These are phyloP conservation scores for Leccinum subtestaceum DNA, from an alignment of 768 basidiomycete genomes.

Conservation along the genomic window DNA sequence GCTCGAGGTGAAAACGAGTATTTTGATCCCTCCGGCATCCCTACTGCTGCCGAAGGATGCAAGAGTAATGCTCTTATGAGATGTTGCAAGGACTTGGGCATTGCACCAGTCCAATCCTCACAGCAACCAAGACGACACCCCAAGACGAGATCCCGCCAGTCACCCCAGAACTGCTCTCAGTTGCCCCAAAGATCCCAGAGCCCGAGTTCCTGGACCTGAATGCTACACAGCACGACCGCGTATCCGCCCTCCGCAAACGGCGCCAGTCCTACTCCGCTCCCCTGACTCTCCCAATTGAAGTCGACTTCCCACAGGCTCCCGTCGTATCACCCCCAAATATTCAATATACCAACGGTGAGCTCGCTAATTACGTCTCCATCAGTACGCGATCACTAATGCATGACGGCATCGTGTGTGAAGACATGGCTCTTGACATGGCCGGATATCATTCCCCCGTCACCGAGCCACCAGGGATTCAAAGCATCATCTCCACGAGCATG, in stretches of 20 bases:
- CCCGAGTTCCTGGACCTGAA: conserved; percentile 88
- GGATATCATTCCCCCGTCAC: conserved; percentile 60
- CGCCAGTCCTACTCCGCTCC: conserved; percentile 27
- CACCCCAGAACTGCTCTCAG: conserved; percentile 8
- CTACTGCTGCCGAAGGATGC: conserved; percentile 92
- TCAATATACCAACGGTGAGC: conserved; percentile 57
- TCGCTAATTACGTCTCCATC: conserved; percentile 10
- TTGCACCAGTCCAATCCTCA: conserved; percentile 93
- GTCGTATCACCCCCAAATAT: conserved; percentile 54
- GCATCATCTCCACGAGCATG: neutral
- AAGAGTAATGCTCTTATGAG: conserved; percentile 98
- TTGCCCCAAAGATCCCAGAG: conserved; percentile 38
- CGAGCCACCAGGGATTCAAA: conserved; percentile 10
- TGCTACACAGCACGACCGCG: conserved; percentile 33
- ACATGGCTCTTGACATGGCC: conserved; percentile 76
- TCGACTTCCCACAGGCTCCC: conserved; percentile 41
- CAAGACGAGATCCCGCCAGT: conserved; percentile 27
- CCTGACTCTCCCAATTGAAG: conserved; percentile 37
- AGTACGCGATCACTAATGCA: neutral
- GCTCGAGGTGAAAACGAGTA: conserved; percentile 96
- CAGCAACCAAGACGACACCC: conserved; percentile 45
- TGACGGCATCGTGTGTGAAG: conserved; percentile 34
- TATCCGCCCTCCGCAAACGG: conserved; percentile 20
- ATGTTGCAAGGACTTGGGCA: conserved; percentile 94
- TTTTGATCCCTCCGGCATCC: conserved; percentile 85